A percentile compares a stretch with the other conserved stretches of the same genome.
These are phyloP conservation scores for Debaryomyces udenii DNA, from an alignment of 1,139 yeast species.

Conservation along the genomic window DNA sequence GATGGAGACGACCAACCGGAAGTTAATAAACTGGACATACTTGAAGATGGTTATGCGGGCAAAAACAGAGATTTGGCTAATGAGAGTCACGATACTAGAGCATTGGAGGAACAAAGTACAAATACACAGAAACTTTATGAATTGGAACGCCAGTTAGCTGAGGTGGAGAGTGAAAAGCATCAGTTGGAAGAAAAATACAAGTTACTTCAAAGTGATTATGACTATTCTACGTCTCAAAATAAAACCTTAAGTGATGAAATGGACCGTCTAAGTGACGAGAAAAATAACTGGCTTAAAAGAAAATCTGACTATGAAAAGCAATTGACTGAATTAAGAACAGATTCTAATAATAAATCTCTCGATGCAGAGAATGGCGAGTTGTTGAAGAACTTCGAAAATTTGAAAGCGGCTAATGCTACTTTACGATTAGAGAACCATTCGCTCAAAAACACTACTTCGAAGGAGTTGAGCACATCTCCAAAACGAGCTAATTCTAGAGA, in stretches of 20 bases:
- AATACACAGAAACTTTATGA: conserved; percentile 13
- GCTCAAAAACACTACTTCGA: conserved; percentile 29
- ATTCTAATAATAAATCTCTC: background rate
- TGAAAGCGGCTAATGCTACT: conserved; percentile 37
- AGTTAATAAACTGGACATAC: conserved; percentile 5
- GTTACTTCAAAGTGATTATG: conserved; percentile 28
- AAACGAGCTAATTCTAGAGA: too few relatives aligned
- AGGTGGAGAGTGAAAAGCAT: conserved; percentile 18
- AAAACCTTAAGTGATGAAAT: conserved; percentile 27
- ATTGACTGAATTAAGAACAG: background rate
- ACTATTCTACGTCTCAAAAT: conserved; percentile 25
- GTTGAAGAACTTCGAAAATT: conserved; percentile 27
- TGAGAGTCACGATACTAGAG: background rate
- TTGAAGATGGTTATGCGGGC: conserved; percentile 5
- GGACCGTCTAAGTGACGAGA: conserved; percentile 23
- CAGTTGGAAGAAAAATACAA: conserved; percentile 22
- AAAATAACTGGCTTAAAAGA: conserved; percentile 13
- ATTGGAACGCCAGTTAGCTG: conserved; percentile 16
- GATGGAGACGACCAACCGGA: conserved; percentile 17
- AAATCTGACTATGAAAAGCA: conserved; percentile 6
- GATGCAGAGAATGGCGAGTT: conserved; percentile 13
- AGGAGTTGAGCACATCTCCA: conserved; percentile 12
- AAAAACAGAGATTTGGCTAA: background rate
- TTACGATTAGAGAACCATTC: conserved; percentile 46
- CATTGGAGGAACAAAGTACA: conserved; percentile 9